A percentile compares a stretch with the other conserved stretches of the same genome.
phyloP scores from a whole-genome alignment of 177 flowering plant species.

The Vitis hybrid region DNA sequence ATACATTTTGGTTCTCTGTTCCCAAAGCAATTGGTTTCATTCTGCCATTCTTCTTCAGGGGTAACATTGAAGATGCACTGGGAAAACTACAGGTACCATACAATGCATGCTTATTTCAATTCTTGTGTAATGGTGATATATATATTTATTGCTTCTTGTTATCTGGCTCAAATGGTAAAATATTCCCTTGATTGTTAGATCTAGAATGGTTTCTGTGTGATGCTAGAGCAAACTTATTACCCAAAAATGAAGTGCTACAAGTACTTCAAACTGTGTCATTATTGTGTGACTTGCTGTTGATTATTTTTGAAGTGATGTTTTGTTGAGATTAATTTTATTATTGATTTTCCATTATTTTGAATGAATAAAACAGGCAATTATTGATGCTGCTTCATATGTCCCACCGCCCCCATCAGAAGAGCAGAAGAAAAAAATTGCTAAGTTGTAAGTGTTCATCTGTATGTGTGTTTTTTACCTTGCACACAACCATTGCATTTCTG shows the following conservation, averaged over 20 bases:
- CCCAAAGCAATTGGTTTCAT: conserved; percentile 19
- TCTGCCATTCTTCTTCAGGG: conserved; percentile 53
- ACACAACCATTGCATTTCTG: neutral
- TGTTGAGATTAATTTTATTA: neutral
- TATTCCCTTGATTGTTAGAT: neutral
- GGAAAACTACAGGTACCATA: conserved; percentile 77
- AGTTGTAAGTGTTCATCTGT: conserved; percentile 37
- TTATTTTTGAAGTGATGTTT: neutral
- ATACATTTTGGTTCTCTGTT: conserved; percentile 11
- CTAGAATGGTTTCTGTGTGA: neutral
- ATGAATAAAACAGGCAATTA: conserved; percentile 60
- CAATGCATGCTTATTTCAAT: neutral
- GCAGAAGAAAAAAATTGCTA: conserved; percentile 56
- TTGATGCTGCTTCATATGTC: conserved; percentile 94
- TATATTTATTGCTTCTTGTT: neutral
- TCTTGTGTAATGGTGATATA: neutral
- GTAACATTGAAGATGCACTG: conserved; percentile 93
- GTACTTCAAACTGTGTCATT: neutral
- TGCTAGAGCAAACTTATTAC: neutral
- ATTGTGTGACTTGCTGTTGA: neutral
- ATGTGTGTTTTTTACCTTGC: neutral
- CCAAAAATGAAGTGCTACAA: neutral
- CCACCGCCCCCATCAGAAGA: conserved; percentile 97
- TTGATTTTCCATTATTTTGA: neutral
- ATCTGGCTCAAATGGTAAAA: neutral